A percentile compares a stretch with the other conserved stretches of the same genome.
Evolutionary conservation across 345 rosid species (phyloP).

Genomic region (Rhodamnia argentea): DNA sequence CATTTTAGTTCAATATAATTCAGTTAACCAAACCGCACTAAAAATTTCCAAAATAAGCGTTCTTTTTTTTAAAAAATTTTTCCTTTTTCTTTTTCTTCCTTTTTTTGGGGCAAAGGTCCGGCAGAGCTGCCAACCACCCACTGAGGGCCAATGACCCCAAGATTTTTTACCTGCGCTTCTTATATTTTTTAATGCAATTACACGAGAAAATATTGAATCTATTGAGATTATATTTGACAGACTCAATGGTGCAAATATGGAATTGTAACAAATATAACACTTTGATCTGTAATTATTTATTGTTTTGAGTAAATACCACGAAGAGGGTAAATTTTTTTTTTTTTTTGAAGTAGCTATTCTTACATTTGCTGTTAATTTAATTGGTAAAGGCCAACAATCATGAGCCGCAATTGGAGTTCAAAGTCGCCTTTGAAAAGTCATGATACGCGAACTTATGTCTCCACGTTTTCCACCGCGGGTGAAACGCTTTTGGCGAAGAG

Average conservation of each 20-base stretch:
- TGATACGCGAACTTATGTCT: neutral
- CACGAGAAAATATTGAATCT: neutral
- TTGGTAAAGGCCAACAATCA: neutral
- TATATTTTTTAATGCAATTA: neutral
- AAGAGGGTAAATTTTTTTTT: neutral
- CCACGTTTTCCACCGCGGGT: neutral
- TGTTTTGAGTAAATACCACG: neutral
- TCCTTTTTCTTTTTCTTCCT: no score
- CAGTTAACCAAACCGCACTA: no score
- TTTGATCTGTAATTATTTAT: neutral
- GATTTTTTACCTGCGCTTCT: neutral
- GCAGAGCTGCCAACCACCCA: no score
- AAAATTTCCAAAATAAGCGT: no score
- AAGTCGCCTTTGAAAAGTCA: neutral
- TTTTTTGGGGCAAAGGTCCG: no score
- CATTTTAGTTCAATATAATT: no score
- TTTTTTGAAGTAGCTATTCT: neutral
- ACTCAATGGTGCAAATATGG: neutral
- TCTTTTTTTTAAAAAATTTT: no score
- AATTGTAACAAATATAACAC: neutral
- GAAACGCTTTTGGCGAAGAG: neutral
- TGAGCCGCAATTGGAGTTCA: neutral
- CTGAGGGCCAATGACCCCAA: no score
- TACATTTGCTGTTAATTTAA: neutral
- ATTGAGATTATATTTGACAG: accelerated